Percentiles rank a stretch among this genome's conserved stretches.
Conservation (phyloP, 2,329 filamentous ascomycete species). For the Ceratocystis colombiana region DNA sequence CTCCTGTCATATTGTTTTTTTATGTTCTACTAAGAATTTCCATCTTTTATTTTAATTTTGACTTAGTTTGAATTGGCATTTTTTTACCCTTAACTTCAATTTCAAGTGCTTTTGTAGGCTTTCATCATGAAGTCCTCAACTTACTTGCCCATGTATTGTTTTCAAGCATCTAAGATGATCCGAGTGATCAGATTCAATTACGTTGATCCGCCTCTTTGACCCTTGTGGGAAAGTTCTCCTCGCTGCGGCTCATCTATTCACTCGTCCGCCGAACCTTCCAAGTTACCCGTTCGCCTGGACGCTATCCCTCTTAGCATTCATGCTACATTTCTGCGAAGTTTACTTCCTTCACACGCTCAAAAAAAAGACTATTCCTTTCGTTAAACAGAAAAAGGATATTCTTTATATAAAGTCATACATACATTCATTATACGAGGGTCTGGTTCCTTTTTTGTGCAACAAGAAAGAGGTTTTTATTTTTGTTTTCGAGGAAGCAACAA, state of each 20-base stretch:
- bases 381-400: not conserved
- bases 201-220: no score
- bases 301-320: no score
- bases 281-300: no score
- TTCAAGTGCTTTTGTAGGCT: not conserved
- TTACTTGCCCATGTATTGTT: not conserved
- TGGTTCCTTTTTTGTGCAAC: not conserved
- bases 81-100: not conserved
- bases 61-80: not conserved
- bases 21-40: not conserved
- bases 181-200: no score
- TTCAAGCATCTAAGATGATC: constrained; percentile 10
- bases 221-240: no score
- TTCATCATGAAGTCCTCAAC: no score
- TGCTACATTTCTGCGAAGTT: not conserved
- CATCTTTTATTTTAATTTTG: constrained; percentile 1
- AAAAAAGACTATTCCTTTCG: no score
- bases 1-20: constrained; percentile 7
- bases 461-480: constrained; percentile 20
- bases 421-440: constrained; percentile 1
- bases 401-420: not conserved
- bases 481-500: constrained; percentile 13
- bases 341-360: not conserved
- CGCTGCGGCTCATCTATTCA: no score
- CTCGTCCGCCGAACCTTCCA: no score